Evolutionary conservation across 2,329 filamentous ascomycete genomes (phyloP).

Genomic region (Alternaria angustiovoidea): DNA sequence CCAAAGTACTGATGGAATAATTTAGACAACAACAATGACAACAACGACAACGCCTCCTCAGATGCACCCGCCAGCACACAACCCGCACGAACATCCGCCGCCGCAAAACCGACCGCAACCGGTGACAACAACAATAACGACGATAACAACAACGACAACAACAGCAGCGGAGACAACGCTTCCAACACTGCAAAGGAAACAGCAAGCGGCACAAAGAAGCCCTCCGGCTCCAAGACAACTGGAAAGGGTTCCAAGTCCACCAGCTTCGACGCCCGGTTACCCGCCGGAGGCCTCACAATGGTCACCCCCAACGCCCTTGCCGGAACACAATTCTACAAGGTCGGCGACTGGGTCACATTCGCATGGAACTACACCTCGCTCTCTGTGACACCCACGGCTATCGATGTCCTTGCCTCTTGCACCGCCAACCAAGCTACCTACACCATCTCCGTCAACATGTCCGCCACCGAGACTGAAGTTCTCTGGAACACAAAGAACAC

Average conservation of each 20-base stretch:
- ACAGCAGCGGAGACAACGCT: conserved; percentile 23
- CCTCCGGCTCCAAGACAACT: conserved; percentile 30
- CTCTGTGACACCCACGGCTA: conserved; percentile 63
- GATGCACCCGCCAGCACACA: conserved; percentile 26
- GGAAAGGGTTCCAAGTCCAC: conserved; percentile 35
- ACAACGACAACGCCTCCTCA: conserved; percentile 20
- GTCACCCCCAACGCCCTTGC: conserved; percentile 63
- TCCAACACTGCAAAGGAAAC: conserved; percentile 23
- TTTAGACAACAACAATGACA: conserved; percentile 7
- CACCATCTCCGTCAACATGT: conserved; percentile 68
- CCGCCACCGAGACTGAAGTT: conserved; percentile 60
- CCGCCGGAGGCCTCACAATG: conserved; percentile 68
- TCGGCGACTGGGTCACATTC: conserved; percentile 69
- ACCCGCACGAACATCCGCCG: conserved; percentile 10
- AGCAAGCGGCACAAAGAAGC: conserved; percentile 30
- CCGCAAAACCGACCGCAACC: conserved; percentile 19
- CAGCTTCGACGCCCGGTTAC: conserved; percentile 61
- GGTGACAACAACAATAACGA: conserved; percentile 18
- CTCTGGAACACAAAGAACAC: conserved; percentile 66
- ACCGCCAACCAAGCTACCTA: conserved; percentile 66
- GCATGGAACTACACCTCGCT: conserved; percentile 75
- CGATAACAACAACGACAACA: conserved; percentile 14
- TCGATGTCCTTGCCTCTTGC: conserved; percentile 71
- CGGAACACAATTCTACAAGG: conserved; percentile 68
- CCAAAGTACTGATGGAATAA: neutral